A percentile compares a stretch with the other conserved stretches of the same genome.
phyloP scores from a whole-genome alignment of 208 protist species.

The Tritrichomonas musculus region DNA sequence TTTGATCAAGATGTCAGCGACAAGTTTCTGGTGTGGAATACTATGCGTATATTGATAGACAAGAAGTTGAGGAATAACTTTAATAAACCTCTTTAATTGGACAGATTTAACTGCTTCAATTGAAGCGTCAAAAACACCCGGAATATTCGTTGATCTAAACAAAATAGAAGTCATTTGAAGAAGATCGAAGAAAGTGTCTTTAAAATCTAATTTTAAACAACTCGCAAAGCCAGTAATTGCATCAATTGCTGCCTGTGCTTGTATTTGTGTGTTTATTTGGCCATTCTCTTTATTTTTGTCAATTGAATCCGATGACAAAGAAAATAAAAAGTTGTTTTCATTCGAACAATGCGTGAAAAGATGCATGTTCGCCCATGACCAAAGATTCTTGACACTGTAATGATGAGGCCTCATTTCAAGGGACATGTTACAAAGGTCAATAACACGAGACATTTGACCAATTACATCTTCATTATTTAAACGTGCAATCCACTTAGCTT shows the following conservation, averaged over 20 bases:
- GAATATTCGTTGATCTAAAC: background rate
- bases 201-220: background rate
- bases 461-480: background rate
- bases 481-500: background rate
- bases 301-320: too few species aligned
- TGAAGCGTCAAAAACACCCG: background rate
- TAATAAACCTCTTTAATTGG: background rate
- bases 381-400: slow-evolving; percentile 4
- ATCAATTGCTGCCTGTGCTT: background rate
- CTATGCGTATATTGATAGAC: slow-evolving; percentile 14
- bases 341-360: background rate
- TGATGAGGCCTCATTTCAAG: background rate
- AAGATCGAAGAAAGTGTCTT: background rate
- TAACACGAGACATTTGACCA: background rate
- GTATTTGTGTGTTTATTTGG: too few species aligned
- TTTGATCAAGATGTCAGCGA: background rate
- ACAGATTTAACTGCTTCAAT: background rate
- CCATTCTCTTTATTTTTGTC: too few species aligned
- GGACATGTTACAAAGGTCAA: background rate
- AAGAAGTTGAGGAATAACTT: background rate
- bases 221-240: background rate
- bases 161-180: background rate
- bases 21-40: background rate
- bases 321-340: too few species aligned
- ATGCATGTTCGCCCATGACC: background rate